These are phyloP conservation scores for Malus hybrid DNA, from an alignment of 331 rosid species.

Conservation along the genomic window DNA sequence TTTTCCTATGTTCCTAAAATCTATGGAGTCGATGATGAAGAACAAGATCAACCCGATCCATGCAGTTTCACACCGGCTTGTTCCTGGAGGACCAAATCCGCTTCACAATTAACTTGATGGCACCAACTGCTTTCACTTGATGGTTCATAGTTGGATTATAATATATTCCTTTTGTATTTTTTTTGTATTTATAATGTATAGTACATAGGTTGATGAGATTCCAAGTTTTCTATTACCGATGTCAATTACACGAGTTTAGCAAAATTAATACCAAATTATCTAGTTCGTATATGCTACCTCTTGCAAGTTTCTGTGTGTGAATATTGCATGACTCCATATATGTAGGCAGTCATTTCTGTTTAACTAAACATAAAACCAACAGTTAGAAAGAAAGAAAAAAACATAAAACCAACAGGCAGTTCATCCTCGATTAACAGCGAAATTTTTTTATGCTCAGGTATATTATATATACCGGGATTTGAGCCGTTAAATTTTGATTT, in stretches of 20 bases:
- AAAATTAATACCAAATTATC: no score
- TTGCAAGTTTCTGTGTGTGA: not conserved
- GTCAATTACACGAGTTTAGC: not conserved
- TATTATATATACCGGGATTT: no score
- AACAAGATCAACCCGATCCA: slow-evolving; percentile 32
- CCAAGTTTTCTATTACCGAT: not conserved
- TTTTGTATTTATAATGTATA: not conserved
- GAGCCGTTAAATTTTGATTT: no score
- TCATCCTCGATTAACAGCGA: no score
- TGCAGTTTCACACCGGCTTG: slow-evolving; percentile 41
- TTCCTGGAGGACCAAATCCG: slow-evolving; percentile 63
- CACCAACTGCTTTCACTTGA: not conserved
- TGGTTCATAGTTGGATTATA: not conserved
- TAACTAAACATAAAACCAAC: not conserved
- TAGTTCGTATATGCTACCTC: not conserved
- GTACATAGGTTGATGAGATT: not conserved
- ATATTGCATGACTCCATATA: not conserved
- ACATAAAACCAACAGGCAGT: no score
- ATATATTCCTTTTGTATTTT: not conserved
- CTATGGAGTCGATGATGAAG: slow-evolving; percentile 27
- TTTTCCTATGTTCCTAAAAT: slow-evolving; percentile 32
- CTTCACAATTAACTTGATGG: slow-evolving; percentile 47
- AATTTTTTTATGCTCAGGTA: no score
- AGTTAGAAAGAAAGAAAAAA: no score
- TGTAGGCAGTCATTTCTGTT: not conserved